Evolutionary conservation across 2,329 filamentous ascomycete species (phyloP), one percentile per base, ranked within the genome.

Genomic region (Fusarium sp.): DNA sequence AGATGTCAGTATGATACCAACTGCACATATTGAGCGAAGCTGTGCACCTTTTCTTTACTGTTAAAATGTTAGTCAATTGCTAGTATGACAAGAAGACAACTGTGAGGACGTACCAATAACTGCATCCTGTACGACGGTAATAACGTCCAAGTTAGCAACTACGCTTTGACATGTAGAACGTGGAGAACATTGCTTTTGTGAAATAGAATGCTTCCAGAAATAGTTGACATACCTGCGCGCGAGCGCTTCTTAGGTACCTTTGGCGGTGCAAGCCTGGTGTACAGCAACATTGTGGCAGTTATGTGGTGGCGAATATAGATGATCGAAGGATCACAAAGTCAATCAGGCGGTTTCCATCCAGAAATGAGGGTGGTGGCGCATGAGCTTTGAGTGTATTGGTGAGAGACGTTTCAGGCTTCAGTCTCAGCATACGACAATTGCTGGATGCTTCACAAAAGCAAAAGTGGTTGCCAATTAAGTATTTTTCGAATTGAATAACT

Each of bases 191-290:
- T 26, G 48, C 4, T n/a, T 30, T 37, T 38, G 30, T 69, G 68
- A 10, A 45, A 69, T 38, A 46, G 38, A 67, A 71, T 35, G 37
- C 9, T 58, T 62, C 55, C 26, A 50, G 52, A 58, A 58, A 64
- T 3, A 18, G 15, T 55, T 35, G 46, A 69, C 60, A 41, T 60
- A 71, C 72, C 72, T 73, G 72, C 85, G 81, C 88, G 83, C n/a
- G 88, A 90, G 60, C 88, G 84, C 75, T 82, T 85, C 80, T 89
- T 90, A 35, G 88, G 88, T 46, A 83, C 81, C 79, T 89, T 90
- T n/a, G 88, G 86, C 49, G 84, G 78, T 63, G 88, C 88, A 53
- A 86, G 79, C 78, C 83, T 85, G n/a, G 87, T 88, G 76, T 89
- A 90, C 46, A 90, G 78, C 73, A 90, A 79, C 88, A 90, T 89